Conservation (phyloP, 1,284 basidiomycete species). For the Kalmanozyma brasiliensis region DNA sequence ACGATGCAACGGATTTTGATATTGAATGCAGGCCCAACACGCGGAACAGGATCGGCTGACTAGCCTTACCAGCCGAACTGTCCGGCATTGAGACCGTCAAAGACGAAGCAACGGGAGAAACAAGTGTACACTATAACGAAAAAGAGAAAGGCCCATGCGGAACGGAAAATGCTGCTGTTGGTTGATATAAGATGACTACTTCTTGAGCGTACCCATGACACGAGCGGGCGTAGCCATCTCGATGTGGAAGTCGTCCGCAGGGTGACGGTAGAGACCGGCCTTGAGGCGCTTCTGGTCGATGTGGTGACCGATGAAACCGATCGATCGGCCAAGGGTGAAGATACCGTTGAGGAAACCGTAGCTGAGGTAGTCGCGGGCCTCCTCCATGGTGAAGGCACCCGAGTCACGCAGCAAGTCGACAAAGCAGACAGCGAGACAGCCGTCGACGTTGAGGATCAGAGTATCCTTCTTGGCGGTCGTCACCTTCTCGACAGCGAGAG, state of each 20-base stretch:
- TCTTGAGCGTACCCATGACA: slow-evolving; percentile 58
- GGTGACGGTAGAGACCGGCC: slow-evolving; percentile 66
- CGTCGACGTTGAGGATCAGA: slow-evolving; percentile 77
- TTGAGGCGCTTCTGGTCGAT: slow-evolving; percentile 87
- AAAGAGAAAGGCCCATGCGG: slow-evolving; percentile 16
- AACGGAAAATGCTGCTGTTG: slow-evolving; percentile 27
- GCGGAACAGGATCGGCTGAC: slow-evolving; percentile 20
- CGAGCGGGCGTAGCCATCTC: slow-evolving; percentile 62
- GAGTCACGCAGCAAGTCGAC: slow-evolving; percentile 92
- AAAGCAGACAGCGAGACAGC: slow-evolving; percentile 97
- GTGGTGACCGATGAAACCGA: slow-evolving; percentile 95
- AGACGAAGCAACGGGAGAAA: slow-evolving; percentile 16
- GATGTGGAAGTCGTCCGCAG: slow-evolving; percentile 69
- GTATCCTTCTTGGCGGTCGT: slow-evolving; percentile 98
- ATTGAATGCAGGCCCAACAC: not conserved
- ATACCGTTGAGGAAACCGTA: slow-evolving; percentile 93
- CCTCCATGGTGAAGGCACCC: slow-evolving; percentile 93
- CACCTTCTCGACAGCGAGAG: slow-evolving; percentile 97
- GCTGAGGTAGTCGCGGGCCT: slow-evolving; percentile 94
- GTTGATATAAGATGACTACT: slow-evolving; percentile 19
- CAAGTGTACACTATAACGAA: slow-evolving; percentile 29
- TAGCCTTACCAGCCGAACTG: slow-evolving; percentile 36
- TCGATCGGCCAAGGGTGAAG: slow-evolving; percentile 95
- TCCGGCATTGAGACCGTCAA: not conserved
- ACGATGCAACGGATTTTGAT: slow-evolving; percentile 8